Conservation (phyloP, 1,284 basidiomycete species). For the Fomitiporia mediterranea region DNA sequence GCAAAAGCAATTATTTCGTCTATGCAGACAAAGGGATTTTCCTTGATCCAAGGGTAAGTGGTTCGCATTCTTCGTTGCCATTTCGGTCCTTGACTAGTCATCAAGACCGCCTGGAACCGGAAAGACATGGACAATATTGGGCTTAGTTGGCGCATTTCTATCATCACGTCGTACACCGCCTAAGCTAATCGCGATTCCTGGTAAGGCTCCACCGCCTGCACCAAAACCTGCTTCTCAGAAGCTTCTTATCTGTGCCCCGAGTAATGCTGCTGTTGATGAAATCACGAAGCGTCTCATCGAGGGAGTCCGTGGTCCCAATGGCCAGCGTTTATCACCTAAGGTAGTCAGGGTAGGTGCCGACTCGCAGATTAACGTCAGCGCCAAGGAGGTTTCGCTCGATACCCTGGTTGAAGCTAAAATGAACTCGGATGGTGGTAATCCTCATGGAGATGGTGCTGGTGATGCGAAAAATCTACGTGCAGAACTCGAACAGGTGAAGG, state of each 20-base stretch:
- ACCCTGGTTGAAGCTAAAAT: conserved; percentile 78
- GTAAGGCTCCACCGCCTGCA: conserved; percentile 33
- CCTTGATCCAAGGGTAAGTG: conserved; percentile 92
- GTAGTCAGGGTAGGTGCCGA: conserved; percentile 89
- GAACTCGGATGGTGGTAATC: conserved; percentile 39
- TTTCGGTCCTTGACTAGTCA: conserved; percentile 5
- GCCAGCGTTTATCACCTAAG: conserved; percentile 56
- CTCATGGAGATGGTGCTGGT: conserved; percentile 44
- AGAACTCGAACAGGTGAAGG: conserved; percentile 68
- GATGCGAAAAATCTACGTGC: conserved; percentile 59
- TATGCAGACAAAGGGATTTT: conserved; percentile 74
- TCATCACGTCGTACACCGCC: conserved; percentile 50
- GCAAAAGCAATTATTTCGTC: conserved; percentile 85
- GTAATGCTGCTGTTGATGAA: conserved; percentile 98
- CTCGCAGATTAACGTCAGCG: conserved; percentile 74
- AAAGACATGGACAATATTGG: conserved; percentile 98
- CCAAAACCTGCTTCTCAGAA: conserved; percentile 60
- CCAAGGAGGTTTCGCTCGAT: conserved; percentile 88
- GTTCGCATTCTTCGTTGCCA: too few relatives aligned
- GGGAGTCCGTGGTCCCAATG: conserved; percentile 60
- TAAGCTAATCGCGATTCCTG: conserved; percentile 46
- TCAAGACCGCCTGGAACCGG: conserved; percentile 93
- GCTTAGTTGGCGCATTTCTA: conserved; percentile 84
- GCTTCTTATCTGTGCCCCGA: conserved; percentile 92
- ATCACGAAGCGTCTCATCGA: conserved; percentile 86